These are phyloP conservation scores for Noccaea bulbosa DNA, from an alignment of 345 rosid genomes.

Conservation along the genomic window DNA sequence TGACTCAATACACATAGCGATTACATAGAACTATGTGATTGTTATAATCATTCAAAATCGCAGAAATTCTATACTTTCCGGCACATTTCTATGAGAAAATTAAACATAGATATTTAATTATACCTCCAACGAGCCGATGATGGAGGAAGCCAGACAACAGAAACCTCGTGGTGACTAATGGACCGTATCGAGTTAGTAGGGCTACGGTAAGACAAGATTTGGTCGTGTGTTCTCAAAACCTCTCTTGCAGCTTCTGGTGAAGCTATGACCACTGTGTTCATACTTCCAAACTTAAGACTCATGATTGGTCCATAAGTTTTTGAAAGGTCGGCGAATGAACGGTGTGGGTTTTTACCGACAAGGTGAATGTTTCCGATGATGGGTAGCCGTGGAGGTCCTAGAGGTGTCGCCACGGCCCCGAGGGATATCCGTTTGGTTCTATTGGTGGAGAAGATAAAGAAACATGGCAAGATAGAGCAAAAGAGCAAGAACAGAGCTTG, in stretches of 20 bases:
- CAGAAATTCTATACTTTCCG: too few species aligned
- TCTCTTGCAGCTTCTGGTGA: conserved; percentile 44
- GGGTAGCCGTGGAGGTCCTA: conserved; percentile 46
- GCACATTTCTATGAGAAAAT: background rate
- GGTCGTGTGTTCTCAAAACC: conserved; percentile 45
- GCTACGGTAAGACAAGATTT: conserved; percentile 32
- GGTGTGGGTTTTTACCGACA: conserved; percentile 47
- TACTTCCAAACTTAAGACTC: conserved; percentile 44
- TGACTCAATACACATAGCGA: too few species aligned
- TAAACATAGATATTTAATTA: background rate
- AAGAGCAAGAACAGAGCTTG: conserved; percentile 16
- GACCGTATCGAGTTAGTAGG: conserved; percentile 29
- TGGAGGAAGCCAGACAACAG: conserved; percentile 38
- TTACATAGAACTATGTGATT: background rate
- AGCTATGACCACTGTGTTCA: conserved; percentile 25
- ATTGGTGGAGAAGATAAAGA: conserved; percentile 16
- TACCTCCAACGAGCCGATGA: conserved; percentile 48
- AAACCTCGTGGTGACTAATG: conserved; percentile 30
- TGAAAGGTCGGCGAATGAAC: conserved; percentile 46
- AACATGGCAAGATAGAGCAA: conserved; percentile 29
- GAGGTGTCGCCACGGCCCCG: conserved; percentile 1
- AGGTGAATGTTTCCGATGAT: conserved; percentile 52
- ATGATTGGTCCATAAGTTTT: conserved; percentile 52
- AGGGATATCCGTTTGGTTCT: conserved; percentile 14
- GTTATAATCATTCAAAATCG: too few species aligned